Base-by-base conservation (phyloP, 139 green algal species). In the Tetratostichococcus sp. region DNA sequence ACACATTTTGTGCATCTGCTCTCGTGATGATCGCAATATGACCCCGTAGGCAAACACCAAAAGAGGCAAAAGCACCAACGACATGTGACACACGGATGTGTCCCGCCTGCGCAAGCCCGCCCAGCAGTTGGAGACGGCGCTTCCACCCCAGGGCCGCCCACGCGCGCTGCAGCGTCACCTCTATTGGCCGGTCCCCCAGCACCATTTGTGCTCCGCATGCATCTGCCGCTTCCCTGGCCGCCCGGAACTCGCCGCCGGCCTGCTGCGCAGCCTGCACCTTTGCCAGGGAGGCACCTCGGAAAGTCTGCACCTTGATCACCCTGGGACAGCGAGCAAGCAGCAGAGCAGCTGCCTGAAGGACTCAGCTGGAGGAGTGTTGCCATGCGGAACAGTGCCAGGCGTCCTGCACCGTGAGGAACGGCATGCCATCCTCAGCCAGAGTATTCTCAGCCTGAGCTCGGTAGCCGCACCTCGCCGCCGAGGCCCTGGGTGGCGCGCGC, bases 101-200 rank as follows among this genome's bases (percentile, higher is more conserved):
- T 35, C 21, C 62, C 30, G 5, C 28, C 50, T 67, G 33, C 30
- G 43, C 30, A 26, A 35, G 32, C 35, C 23, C 65, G 21, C 65
- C 6, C 35, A 81, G 80, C 74, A 95, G 86, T 58, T 67, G 42
- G 11, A 57, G 0, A 32, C 82, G 72, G 34, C 74, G 72, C 4
- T 19, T 11, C 75, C 75, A 83, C 59, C 32, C 66, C 77, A 93
- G 73, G n/a, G 85, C 85, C 0, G 77, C 79, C 90, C 90, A 95
- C 0, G 87, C 89, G 0, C 90, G 80, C 72, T 80, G 67, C 73
- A 96, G 81, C 8, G 84, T 96, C 43, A 97, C 91, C 77, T 97
- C 91, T 30, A 97, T 92, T 0, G 90, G 92, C 43, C 92, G 68
- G 79, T 97, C 91, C 0, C 91, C 91, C 39, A 97, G 80, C 70